Percentiles rank a stretch among this genome's conserved stretches.
Conservation (phyloP, 768 basidiomycete genomes). For the Fistulinella prunicolor region DNA sequence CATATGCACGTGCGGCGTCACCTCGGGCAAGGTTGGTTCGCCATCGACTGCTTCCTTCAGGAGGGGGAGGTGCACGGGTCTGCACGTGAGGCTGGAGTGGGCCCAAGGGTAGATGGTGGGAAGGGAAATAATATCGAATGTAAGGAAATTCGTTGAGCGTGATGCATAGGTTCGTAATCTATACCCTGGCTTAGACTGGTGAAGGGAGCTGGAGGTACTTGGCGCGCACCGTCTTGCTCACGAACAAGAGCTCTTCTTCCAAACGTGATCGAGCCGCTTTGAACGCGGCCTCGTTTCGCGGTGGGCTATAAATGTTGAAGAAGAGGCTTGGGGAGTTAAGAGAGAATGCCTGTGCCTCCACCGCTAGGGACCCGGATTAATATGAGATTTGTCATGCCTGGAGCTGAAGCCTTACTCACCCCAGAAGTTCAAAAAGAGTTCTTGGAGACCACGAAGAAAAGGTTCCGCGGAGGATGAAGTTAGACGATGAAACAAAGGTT, state of each 20-base stretch:
- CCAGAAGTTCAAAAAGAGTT: conserved; percentile 92
- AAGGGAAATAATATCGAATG: conserved; percentile 89
- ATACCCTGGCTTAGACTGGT: conserved; percentile 1
- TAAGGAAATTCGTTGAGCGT: conserved; percentile 89
- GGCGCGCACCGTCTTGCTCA: conserved; percentile 56
- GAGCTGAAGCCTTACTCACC: conserved; percentile 48
- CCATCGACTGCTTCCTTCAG: conserved; percentile 68
- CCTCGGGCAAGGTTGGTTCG: conserved; percentile 79
- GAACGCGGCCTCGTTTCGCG: conserved; percentile 64
- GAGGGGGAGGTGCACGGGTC: conserved; percentile 63
- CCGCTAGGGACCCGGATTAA: conserved; percentile 45
- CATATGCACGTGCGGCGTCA: conserved; percentile 61
- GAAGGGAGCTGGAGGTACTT: neutral
- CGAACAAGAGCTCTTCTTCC: conserved; percentile 82
- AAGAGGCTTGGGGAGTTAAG: conserved; percentile 75
- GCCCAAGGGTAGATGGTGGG: conserved; percentile 79
- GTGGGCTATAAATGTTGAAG: conserved; percentile 87
- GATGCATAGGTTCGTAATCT: conserved; percentile 87
- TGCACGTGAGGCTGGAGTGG: conserved; percentile 68
- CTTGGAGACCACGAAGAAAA: conserved; percentile 71
- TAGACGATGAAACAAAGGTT: conserved; percentile 72
- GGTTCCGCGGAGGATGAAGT: conserved; percentile 75
- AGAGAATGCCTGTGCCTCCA: conserved; percentile 85
- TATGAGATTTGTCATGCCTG: neutral
- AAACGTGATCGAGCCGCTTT: conserved; percentile 69